phyloP scores from a whole-genome alignment of 371 early-diverging fungal genomes.

The Catenaria anguillulae region DNA sequence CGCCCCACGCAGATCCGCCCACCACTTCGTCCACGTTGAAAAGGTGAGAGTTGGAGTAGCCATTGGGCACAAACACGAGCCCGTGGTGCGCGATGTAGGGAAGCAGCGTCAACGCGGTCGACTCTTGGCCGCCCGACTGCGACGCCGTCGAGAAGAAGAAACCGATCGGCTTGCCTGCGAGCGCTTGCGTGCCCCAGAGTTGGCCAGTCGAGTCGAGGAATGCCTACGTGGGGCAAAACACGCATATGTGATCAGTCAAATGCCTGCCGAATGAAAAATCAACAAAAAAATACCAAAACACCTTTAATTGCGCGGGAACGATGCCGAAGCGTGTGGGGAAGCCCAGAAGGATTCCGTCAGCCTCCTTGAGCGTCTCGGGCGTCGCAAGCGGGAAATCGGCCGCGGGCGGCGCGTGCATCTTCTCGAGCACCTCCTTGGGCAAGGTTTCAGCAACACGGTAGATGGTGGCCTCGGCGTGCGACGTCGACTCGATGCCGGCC shows the following conservation, averaged over 20 bases:
- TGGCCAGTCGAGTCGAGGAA: conserved; percentile 59
- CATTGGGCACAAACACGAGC: conserved; percentile 26
- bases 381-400: not conserved
- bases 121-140: conserved; percentile 67
- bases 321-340: conserved; percentile 61
- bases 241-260: no score
- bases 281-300: no score
- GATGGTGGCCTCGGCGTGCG: conserved; percentile 43
- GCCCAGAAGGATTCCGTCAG: conserved; percentile 65
- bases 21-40: conserved; percentile 20
- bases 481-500: conserved; percentile 37
- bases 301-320: conserved; percentile 58
- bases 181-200: conserved; percentile 48
- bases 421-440: conserved; percentile 39
- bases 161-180: conserved; percentile 56
- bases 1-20: conserved; percentile 59
- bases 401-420: conserved; percentile 45
- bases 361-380: not conserved
- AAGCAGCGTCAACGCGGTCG: conserved; percentile 50
- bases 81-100: conserved; percentile 65
- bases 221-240: no score
- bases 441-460: conserved; percentile 58
- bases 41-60: conserved; percentile 14
- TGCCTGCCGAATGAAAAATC: no score
- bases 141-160: conserved; percentile 55